Evolutionary conservation across 1,284 basidiomycete species (phyloP), one percentile per base, ranked within the genome.

Genomic region (Puccinia triticina): DNA sequence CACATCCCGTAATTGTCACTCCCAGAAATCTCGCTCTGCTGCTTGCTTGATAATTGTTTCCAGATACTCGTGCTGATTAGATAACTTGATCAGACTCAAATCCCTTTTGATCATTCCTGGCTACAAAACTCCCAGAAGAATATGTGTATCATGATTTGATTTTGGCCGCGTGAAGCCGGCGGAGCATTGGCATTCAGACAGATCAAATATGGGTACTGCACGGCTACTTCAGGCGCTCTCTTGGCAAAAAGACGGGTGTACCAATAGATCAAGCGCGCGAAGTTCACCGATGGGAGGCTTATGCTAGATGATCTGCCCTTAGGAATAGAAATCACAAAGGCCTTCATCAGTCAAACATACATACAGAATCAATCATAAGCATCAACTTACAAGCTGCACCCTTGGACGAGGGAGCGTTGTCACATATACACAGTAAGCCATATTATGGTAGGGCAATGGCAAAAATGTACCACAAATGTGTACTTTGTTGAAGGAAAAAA

Each of bases 151-250:
- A 11, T 92, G 32, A 94, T 89, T 86, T 98, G 96, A 86, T 95
- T 93, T 84, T 91, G 91, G 21, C 94, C 94, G 0, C 92, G 89
- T 2, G 87, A 87, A 32, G 84, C 84, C 3, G 66, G 55, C 0
- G 89, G 88, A 0, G 87, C 92, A 86, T 98, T 95, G 12, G 92
- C 89, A 37, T 91, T 91, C 18, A 99, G 90, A 83, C 92, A 92
- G 16, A 98, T 90, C 83, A 94, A 93, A 86, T 96, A 96, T 55
- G 98, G 93, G 85, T 99, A 99, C 88, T 98, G 95, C 79, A 99
- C 88, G 0, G 96, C 96, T 84, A 96, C 94, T 85, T 93, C 92
- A 0, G 95, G 92, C 85, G 97, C 96, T 89, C 94, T 91, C 87
- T 93, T 93, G 67, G 93, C 92, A 87, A 98, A 97, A 80, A 92